phyloP scores from a whole-genome alignment of 257 asterid species.

The Solanum acaule region DNA sequence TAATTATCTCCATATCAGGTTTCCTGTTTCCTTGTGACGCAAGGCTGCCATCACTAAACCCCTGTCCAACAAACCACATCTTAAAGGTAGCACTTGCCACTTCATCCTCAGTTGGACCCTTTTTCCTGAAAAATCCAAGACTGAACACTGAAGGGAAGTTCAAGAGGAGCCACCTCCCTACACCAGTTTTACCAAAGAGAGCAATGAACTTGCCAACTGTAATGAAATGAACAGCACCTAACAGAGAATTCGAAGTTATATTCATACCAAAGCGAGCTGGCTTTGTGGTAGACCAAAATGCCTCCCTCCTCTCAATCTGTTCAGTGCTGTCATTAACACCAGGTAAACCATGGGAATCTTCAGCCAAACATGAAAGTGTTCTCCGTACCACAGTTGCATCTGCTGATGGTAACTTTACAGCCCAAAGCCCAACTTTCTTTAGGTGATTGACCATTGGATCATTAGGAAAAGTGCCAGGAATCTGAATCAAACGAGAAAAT shows the following conservation, averaged over 20 bases:
- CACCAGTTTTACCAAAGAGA: constrained; percentile 25
- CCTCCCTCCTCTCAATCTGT: constrained; percentile 32
- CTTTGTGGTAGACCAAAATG: constrained; percentile 60
- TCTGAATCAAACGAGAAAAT: constrained; percentile 26
- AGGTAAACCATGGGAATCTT: constrained; percentile 52
- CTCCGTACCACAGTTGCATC: constrained; percentile 63
- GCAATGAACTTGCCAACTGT: constrained; percentile 44
- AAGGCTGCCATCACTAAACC: constrained; percentile 40
- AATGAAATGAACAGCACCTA: constrained; percentile 42
- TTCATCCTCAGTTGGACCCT: constrained; percentile 80
- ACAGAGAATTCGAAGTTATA: constrained; percentile 38
- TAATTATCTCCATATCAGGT: constrained; percentile 60
- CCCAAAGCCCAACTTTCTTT: constrained; percentile 59
- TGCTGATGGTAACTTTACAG: constrained; percentile 70
- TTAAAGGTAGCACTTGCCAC: constrained; percentile 65
- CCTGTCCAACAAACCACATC: constrained; percentile 92
- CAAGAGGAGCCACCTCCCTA: constrained; percentile 64
- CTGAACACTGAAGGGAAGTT: constrained; percentile 60
- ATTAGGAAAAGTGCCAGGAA: constrained; percentile 63
- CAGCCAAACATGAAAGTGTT: constrained; percentile 46
- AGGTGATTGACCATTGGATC: constrained; percentile 55
- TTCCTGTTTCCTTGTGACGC: constrained; percentile 34
- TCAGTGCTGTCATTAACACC: constrained; percentile 51
- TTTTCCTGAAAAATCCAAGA: constrained; percentile 50
- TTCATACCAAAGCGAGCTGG: constrained; percentile 79